These are phyloP conservation scores for Hygrophorus russula DNA, from an alignment of 768 basidiomycete genomes.

Conservation along the genomic window DNA sequence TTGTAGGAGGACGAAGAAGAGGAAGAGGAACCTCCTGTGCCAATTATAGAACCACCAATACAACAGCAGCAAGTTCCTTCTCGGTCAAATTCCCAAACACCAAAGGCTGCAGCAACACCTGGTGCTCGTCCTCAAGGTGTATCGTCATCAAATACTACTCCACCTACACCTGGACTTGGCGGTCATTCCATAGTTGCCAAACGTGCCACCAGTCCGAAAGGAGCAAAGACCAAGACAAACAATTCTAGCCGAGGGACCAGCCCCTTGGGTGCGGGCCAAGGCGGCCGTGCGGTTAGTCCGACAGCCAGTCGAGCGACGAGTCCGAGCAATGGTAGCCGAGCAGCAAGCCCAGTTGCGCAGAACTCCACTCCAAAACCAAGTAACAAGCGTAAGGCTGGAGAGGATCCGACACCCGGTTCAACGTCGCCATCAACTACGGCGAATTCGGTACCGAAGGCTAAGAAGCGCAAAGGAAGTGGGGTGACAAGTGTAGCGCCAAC, in stretches of 20 bases:
- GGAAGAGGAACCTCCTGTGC: constrained; percentile 27
- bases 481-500: constrained; percentile 25
- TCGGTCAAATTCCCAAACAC: constrained; percentile 32
- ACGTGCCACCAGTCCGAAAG: constrained; percentile 76
- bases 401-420: neutral
- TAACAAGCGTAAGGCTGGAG: constrained; percentile 36
- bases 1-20: constrained; percentile 64
- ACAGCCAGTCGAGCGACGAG: constrained; percentile 31
- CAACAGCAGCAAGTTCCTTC: constrained; percentile 38
- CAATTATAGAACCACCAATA: constrained; percentile 28
- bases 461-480: constrained; percentile 40
- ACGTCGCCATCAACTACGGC: constrained; percentile 10
- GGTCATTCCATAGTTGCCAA: constrained; percentile 76
- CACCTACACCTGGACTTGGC: constrained; percentile 41
- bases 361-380: constrained; percentile 13
- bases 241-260: constrained; percentile 45
- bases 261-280: constrained; percentile 29
- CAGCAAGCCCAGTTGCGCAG: constrained; percentile 19
- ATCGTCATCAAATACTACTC: constrained; percentile 25
- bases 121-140: constrained; percentile 17
- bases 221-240: constrained; percentile 42
- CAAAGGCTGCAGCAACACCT: constrained; percentile 22
- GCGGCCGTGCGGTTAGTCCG: constrained; percentile 39
- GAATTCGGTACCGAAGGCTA: constrained; percentile 33
- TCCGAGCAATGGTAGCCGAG: constrained; percentile 22